A percentile compares a stretch with the other conserved stretches of the same genome.
Conservation (phyloP, 1,284 basidiomycete species). For the Lentinus polychrous region DNA sequence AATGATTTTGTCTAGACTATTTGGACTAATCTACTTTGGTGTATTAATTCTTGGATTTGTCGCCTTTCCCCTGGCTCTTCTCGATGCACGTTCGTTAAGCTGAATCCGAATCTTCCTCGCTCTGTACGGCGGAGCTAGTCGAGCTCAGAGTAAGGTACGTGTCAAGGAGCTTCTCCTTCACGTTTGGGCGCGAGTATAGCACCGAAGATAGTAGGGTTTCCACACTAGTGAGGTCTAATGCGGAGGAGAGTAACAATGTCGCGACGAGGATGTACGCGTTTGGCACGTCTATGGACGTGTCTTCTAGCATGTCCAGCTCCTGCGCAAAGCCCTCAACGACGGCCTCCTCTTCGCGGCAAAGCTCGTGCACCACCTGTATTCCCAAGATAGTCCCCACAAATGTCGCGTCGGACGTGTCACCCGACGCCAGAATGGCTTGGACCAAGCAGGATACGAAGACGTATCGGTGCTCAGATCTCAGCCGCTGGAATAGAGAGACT, state of each 20-base stretch:
- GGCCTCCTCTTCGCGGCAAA: constrained; percentile 4
- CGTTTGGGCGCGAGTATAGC: constrained; percentile 8
- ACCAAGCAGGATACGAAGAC: constrained; percentile 13
- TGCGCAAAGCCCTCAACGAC: constrained; percentile 12
- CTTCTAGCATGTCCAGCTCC: constrained; percentile 14
- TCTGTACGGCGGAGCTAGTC: neutral
- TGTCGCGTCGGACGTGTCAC: constrained; percentile 13
- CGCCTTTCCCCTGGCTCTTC: too few species aligned
- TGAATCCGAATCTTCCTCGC: too few species aligned
- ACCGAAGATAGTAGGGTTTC: constrained; percentile 14
- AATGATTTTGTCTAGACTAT: too few species aligned
- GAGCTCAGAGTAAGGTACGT: constrained; percentile 9
- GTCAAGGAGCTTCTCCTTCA: constrained; percentile 13
- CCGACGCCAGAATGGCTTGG: constrained; percentile 10
- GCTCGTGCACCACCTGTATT: constrained; percentile 4
- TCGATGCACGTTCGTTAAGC: too few species aligned
- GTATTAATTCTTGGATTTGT: too few species aligned
- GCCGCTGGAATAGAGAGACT: constrained; percentile 10
- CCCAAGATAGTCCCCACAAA: constrained; percentile 17
- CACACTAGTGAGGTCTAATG: constrained; percentile 8
- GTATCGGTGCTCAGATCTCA: constrained; percentile 10
- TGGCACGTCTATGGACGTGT: constrained; percentile 20
- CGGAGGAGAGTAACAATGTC: constrained; percentile 15
- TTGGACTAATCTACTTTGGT: too few species aligned
- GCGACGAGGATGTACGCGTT: constrained; percentile 18